Base-by-base conservation (phyloP, 208 protist genomes). In the Acanthamoeba castellanii region DNA sequence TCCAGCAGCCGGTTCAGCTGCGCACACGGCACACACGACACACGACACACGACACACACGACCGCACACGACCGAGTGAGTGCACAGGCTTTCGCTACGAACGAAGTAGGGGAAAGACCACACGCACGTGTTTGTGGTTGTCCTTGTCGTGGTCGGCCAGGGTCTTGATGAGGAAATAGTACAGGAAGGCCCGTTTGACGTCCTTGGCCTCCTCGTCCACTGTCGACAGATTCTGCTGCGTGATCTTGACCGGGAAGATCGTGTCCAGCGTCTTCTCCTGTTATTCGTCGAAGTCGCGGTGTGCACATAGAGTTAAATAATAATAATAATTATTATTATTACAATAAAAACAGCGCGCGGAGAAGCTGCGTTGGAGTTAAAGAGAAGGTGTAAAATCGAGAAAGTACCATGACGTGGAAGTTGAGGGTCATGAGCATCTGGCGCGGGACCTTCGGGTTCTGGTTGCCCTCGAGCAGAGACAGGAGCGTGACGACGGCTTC, bases 221-320 rank as follows among this genome's bases (percentile, higher is more conserved):
- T 7, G 30, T 57, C n/a, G 22, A n/a, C 37, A 88, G 78, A n/a
- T 88, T 88, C 45, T 88, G 78, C 13, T 88, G 11, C 16, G 78
- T 88, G 42, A 88, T 88, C 78, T 88, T 88, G 18, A 34, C 78
- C 25, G 78, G 78, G 78, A 88, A 88, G 42, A 88, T 88, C 50
- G 78, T 88, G 78, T 88, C 78, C 78, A 88, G 78, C 30, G 78
- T 61, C n/a, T 88, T 88, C n/a, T 88, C 78, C 78, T 88, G 57
- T 25, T 16, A 59, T 34, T 61, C 37, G 37, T 37, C 2, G 37
- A 37, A 2, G 37, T 37, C 37, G 37, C 37, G 37, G 37, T 37
- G 37, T 0, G 37, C 37, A 37, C 37, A 9, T 3, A 47, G 4
- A 47, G 7, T 47, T 47, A 47, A 47, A 47, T 47, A 20, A 87